Conservation (phyloP, 2,329 filamentous ascomycete genomes). For the Talaromyces sp. region DNA sequence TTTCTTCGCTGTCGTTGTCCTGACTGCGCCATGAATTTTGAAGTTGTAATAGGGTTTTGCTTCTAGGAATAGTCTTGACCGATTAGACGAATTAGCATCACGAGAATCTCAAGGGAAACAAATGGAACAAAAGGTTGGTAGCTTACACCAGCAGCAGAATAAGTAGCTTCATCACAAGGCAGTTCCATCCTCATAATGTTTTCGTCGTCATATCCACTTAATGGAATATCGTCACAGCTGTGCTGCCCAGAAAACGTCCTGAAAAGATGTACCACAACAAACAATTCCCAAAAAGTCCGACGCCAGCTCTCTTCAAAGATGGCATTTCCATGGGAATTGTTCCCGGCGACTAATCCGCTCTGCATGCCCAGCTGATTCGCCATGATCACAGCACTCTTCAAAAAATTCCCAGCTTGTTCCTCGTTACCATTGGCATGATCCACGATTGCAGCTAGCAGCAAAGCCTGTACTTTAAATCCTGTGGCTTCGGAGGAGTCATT, state of each 20-base stretch:
- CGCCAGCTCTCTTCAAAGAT: background rate
- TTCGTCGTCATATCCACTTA: background rate
- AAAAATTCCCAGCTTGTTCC: background rate
- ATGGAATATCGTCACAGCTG: background rate
- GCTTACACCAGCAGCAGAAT: background rate
- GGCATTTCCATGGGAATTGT: background rate
- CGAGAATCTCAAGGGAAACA: background rate
- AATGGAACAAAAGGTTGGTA: background rate
- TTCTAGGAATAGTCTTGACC: background rate
- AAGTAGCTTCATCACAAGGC: background rate
- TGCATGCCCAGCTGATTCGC: background rate
- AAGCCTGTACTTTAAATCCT: constrained; percentile 2
- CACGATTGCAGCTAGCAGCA: background rate
- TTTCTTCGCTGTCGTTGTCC: background rate
- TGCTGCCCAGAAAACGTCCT: background rate
- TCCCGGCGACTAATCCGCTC: background rate
- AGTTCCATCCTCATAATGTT: background rate
- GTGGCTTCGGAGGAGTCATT: background rate
- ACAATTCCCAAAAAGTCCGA: background rate
- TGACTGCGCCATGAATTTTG: background rate
- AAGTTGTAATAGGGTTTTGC: background rate
- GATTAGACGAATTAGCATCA: background rate
- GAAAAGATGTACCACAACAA: background rate
- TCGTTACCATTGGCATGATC: background rate
- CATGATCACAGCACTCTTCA: background rate